These are phyloP conservation scores for Xylariaceae sp. DNA, from an alignment of 2,329 filamentous ascomycete genomes.

Conservation along the genomic window DNA sequence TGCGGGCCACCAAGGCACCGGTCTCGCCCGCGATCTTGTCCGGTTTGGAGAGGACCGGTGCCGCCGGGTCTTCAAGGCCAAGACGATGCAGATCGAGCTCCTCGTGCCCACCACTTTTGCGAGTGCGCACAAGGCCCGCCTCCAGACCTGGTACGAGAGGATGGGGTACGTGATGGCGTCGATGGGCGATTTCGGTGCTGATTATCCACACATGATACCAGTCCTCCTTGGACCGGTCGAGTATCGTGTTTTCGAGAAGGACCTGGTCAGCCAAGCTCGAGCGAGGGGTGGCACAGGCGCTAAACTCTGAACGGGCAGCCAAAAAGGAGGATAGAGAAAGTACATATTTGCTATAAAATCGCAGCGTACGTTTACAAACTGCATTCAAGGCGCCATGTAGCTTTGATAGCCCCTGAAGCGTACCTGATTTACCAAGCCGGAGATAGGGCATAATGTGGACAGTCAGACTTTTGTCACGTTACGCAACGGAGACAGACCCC, in stretches of 20 bases:
- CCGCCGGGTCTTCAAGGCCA: background rate
- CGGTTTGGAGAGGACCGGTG: constrained; percentile 6
- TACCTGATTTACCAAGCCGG: no score
- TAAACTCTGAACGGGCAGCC: background rate
- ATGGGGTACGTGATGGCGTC: constrained; percentile 7
- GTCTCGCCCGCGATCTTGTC: constrained; percentile 6
- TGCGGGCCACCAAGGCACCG: constrained; percentile 5
- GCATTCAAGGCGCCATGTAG: no score
- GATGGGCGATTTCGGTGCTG: constrained; percentile 7
- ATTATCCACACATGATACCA: constrained; percentile 9
- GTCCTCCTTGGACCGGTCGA: constrained; percentile 5
- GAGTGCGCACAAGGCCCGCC: constrained; percentile 5
- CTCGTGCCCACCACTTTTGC: constrained; percentile 5
- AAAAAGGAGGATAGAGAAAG: no score
- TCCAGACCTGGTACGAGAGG: constrained; percentile 8
- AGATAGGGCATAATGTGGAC: no score
- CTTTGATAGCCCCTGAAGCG: no score
- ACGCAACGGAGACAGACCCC: no score
- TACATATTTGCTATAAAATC: no score
- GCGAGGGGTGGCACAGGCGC: background rate
- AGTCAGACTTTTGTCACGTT: no score
- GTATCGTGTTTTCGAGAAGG: constrained; percentile 8
- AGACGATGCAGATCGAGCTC: constrained; percentile 6
- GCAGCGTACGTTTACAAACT: no score
- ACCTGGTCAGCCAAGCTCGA: background rate